phyloP scores from a whole-genome alignment of 1,284 basidiomycete species.

The Meripilus lineatus region DNA sequence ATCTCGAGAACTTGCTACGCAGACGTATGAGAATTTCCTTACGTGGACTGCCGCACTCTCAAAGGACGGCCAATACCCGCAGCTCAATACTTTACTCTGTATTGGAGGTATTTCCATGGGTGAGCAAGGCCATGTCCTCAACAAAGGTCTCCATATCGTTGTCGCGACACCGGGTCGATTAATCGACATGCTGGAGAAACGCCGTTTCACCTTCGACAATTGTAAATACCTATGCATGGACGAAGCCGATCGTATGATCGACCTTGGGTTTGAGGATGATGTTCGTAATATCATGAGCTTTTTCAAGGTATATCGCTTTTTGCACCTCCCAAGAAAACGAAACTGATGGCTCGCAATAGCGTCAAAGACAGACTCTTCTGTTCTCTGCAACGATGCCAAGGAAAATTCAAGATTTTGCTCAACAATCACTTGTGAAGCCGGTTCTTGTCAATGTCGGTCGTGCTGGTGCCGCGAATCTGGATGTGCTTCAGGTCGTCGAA shows the following conservation, averaged over 20 bases:
- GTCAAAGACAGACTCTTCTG: conserved; percentile 93
- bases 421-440: conserved; percentile 89
- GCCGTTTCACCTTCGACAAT: conserved; percentile 84
- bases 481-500: conserved; percentile 96
- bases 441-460: conserved; percentile 96
- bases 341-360: conserved; percentile 37
- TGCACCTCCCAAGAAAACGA: neutral
- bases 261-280: conserved; percentile 98
- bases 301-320: conserved; percentile 70
- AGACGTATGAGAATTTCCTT: conserved; percentile 93
- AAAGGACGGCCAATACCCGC: conserved; percentile 79
- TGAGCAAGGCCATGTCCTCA: conserved; percentile 88
- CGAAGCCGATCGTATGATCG: conserved; percentile 99
- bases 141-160: conserved; percentile 91
- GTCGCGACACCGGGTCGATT: conserved; percentile 94
- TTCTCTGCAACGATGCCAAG: conserved; percentile 99
- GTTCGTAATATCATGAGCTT: conserved; percentile 98
- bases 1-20: conserved; percentile 88
- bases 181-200: conserved; percentile 97
- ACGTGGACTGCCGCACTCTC: conserved; percentile 82
- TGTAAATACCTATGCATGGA: conserved; percentile 98
- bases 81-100: conserved; percentile 84
- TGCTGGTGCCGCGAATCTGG: conserved; percentile 95
- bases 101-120: conserved; percentile 99
- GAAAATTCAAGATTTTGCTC: conserved; percentile 98